These are phyloP conservation scores for Handroanthus guayacan DNA, from an alignment of 257 asterid genomes.

Conservation along the genomic window DNA sequence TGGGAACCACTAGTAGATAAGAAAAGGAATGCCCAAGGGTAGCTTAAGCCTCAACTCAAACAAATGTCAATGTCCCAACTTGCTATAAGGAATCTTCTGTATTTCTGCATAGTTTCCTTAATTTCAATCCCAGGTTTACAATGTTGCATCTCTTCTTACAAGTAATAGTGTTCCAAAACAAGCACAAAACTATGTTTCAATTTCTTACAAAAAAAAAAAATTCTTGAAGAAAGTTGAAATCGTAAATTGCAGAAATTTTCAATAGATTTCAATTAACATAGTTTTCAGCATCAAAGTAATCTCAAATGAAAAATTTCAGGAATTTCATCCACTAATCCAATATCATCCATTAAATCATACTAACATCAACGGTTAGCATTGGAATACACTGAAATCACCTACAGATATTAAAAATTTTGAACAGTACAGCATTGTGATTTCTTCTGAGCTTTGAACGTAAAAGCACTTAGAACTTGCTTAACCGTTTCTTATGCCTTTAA, in stretches of 20 bases:
- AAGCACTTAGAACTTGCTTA: background rate
- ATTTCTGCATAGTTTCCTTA: background rate
- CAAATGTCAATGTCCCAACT: background rate
- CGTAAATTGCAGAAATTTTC: slow-evolving; percentile 5
- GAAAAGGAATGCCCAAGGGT: background rate
- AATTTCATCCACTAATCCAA: background rate
- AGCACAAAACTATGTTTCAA: background rate
- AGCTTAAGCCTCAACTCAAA: background rate
- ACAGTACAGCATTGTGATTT: background rate
- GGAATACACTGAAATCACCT: background rate
- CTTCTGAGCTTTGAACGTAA: background rate
- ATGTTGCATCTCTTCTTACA: background rate
- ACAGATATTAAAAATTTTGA: no score
- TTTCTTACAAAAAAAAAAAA: background rate
- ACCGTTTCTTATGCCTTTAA: background rate
- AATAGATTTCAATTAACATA: background rate
- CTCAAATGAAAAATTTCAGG: background rate
- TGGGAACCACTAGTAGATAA: background rate
- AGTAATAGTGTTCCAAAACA: background rate
- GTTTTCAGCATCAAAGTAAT: background rate
- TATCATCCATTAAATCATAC: background rate
- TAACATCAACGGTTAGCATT: background rate
- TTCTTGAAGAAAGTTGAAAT: background rate
- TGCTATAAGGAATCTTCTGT: background rate
- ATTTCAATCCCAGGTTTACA: background rate